These are phyloP conservation scores for Pseudoneurospora amorphoporcata DNA, from an alignment of 495 filamentous ascomycete species.

Conservation along the genomic window DNA sequence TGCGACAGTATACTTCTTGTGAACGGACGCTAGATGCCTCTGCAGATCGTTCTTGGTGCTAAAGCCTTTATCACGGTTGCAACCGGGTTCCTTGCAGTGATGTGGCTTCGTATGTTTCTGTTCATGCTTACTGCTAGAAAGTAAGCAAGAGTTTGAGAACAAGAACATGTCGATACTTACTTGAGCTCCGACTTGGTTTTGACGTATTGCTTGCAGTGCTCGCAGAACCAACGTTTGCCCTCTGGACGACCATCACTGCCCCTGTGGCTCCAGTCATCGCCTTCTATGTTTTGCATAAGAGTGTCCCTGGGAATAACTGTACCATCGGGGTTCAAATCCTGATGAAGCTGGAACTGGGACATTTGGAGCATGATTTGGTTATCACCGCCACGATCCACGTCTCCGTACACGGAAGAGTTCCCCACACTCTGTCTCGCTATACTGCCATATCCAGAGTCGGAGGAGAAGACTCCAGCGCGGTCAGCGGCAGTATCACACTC, in stretches of 20 bases:
- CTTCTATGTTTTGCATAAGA: background rate
- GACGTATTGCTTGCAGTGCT: constrained; percentile 22
- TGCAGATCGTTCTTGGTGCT: constrained; percentile 73
- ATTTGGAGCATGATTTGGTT: constrained; percentile 28
- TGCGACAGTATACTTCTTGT: constrained; percentile 45
- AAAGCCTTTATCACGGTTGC: constrained; percentile 58
- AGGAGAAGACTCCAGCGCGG: constrained; percentile 33
- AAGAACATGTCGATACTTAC: constrained; percentile 17
- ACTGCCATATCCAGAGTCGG: constrained; percentile 58
- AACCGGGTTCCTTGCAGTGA: constrained; percentile 52
- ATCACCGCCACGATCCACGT: constrained; percentile 26
- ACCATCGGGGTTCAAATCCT: constrained; percentile 6
- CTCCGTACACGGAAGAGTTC: constrained; percentile 38
- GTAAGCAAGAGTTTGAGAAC: background rate
- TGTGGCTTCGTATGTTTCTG: constrained; percentile 67
- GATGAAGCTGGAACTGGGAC: constrained; percentile 12
- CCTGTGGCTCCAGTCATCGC: constrained; percentile 1
- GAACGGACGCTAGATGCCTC: constrained; percentile 61
- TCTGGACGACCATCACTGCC: constrained; percentile 6
- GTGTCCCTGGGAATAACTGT: background rate
- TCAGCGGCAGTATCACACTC: constrained; percentile 47
- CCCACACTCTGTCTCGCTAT: constrained; percentile 28
- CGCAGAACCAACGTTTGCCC: constrained; percentile 17
- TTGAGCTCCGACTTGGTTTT: constrained; percentile 43
- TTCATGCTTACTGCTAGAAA: constrained; percentile 61